Evolutionary conservation across 2,329 filamentous ascomycete species (phyloP).

Genomic region (Onygena corvina): DNA sequence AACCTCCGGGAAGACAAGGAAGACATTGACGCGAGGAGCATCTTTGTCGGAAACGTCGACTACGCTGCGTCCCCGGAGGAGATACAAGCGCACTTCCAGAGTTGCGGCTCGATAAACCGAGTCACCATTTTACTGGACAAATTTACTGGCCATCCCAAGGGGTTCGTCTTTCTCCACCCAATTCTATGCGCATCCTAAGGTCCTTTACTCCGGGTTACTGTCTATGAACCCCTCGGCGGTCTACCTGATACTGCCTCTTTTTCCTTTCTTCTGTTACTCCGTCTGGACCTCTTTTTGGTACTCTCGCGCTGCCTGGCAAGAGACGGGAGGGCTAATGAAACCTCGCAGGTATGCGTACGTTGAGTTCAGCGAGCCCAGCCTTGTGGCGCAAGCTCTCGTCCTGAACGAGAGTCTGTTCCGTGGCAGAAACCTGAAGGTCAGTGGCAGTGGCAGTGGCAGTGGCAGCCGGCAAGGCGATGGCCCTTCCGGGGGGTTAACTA

Average conservation of each 20-base stretch:
- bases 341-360: conserved; percentile 84
- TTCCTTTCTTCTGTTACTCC: conserved; percentile 14
- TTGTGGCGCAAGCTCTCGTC: conserved; percentile 86
- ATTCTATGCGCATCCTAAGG: neutral
- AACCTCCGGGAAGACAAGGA: conserved; percentile 85
- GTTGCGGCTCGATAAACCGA: conserved; percentile 91
- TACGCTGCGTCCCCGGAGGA: conserved; percentile 95
- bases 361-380: conserved; percentile 86
- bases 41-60: conserved; percentile 98
- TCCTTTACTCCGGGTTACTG: neutral
- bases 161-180: conserved; percentile 47
- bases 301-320: conserved; percentile 47
- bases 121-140: conserved; percentile 97
- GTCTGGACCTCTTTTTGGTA: conserved; percentile 6
- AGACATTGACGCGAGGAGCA: conserved; percentile 85
- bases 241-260: conserved; percentile 1
- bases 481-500: neutral
- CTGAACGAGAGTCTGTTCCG: conserved; percentile 95
- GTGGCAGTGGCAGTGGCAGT: conserved; percentile 22
- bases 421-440: conserved; percentile 85
- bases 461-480: no score
- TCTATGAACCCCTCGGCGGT: conserved; percentile 9
- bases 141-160: conserved; percentile 98
- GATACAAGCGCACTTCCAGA: conserved; percentile 96
- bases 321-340: conserved; percentile 32